Evolutionary conservation across 495 filamentous ascomycete genomes (phyloP).

Genomic region (Bombardia bombarda): DNA sequence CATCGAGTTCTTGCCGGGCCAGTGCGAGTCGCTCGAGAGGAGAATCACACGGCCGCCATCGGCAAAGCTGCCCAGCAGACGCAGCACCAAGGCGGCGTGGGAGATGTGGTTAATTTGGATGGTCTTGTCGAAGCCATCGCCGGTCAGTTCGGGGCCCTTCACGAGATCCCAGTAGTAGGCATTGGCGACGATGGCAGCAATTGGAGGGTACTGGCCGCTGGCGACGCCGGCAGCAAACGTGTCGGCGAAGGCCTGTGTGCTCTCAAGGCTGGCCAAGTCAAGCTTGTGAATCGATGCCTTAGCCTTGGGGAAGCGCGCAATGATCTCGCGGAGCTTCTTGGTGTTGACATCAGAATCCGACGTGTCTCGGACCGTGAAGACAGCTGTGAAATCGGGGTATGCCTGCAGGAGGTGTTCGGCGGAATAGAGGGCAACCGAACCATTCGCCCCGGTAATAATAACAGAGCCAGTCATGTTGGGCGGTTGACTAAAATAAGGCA

Average conservation of each 20-base stretch:
- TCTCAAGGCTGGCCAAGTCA: slow-evolving; percentile 30
- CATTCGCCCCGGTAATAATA: slow-evolving; percentile 42
- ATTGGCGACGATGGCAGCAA: slow-evolving; percentile 37
- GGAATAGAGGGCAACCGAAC: slow-evolving; percentile 38
- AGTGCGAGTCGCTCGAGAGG: slow-evolving; percentile 33
- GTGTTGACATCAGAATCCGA: slow-evolving; percentile 36
- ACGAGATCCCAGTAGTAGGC: slow-evolving; percentile 36
- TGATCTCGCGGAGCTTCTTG: slow-evolving; percentile 24
- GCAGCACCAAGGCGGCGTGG: slow-evolving; percentile 35
- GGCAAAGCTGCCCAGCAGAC: slow-evolving; percentile 34
- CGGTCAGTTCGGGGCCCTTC: slow-evolving; percentile 26
- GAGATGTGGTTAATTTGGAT: slow-evolving; percentile 39
- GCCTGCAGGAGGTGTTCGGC: slow-evolving; percentile 29
- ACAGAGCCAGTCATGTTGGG: too few species aligned
- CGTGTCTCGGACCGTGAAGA: slow-evolving; percentile 36
- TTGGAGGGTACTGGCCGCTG: slow-evolving; percentile 24
- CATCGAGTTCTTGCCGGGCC: slow-evolving; percentile 32
- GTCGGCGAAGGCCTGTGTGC: slow-evolving; percentile 30
- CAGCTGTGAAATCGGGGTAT: slow-evolving; percentile 27
- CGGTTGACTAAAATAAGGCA: too few species aligned
- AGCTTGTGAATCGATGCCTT: slow-evolving; percentile 29
- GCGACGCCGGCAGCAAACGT: slow-evolving; percentile 18
- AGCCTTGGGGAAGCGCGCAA: slow-evolving; percentile 23
- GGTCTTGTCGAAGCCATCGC: slow-evolving; percentile 35
- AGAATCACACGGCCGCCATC: slow-evolving; percentile 35